Percentiles rank a stretch among this genome's conserved stretches.
Evolutionary conservation across 2,329 filamentous ascomycete species (phyloP).

Genomic region (Alternaria tenuissima): DNA sequence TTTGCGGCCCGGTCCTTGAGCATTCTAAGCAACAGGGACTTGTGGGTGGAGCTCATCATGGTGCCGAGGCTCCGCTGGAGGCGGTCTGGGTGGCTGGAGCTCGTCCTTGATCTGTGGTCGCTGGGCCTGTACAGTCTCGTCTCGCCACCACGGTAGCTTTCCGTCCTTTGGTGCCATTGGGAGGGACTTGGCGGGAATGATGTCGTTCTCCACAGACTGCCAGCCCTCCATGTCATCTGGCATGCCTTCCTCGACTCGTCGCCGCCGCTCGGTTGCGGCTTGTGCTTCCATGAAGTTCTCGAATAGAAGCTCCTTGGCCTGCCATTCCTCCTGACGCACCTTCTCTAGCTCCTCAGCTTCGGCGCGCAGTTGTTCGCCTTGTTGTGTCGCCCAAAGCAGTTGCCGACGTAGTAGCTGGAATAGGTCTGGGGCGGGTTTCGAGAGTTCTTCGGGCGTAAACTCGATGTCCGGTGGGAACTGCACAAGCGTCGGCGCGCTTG

Average conservation of each 20-base stretch:
- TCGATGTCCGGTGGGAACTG: slow-evolving; percentile 65
- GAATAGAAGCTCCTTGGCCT: slow-evolving; percentile 80
- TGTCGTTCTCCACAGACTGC: slow-evolving; percentile 50
- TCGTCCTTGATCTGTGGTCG: slow-evolving; percentile 14
- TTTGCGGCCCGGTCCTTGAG: not conserved
- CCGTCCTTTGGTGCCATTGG: slow-evolving; percentile 32
- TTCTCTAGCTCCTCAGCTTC: slow-evolving; percentile 74
- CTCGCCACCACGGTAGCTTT: slow-evolving; percentile 48
- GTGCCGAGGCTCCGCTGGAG: slow-evolving; percentile 17
- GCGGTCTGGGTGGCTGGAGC: not conserved
- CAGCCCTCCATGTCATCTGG: slow-evolving; percentile 40
- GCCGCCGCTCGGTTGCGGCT: slow-evolving; percentile 56
- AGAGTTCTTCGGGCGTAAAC: slow-evolving; percentile 72
- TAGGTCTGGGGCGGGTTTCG: slow-evolving; percentile 71
- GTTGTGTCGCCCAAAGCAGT: slow-evolving; percentile 74
- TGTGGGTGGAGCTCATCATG: slow-evolving; percentile 9
- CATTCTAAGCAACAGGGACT: slow-evolving; percentile 15
- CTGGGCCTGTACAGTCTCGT: slow-evolving; percentile 28
- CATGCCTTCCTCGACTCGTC: slow-evolving; percentile 45
- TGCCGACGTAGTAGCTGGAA: slow-evolving; percentile 70
- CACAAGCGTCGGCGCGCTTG: slow-evolving; percentile 62
- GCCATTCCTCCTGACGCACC: slow-evolving; percentile 75
- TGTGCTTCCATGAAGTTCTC: slow-evolving; percentile 77
- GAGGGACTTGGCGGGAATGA: slow-evolving; percentile 44
- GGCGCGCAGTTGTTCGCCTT: slow-evolving; percentile 68